Conservation (phyloP, 495 filamentous ascomycete species). For the Symbiotaphrina buchneri region DNA sequence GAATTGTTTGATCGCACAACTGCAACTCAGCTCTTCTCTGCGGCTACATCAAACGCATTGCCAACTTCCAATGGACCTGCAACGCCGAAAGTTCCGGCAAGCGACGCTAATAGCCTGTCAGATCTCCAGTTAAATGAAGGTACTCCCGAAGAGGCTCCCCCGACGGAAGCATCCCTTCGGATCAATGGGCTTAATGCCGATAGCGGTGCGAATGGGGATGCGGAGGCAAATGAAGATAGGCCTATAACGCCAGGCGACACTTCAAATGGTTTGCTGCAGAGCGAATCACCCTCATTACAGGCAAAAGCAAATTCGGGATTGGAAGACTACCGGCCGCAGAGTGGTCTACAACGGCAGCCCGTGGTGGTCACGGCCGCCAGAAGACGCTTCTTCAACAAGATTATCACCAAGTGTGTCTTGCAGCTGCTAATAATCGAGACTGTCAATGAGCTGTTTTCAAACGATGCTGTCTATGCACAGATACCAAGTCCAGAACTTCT, state of each 20-base stretch:
- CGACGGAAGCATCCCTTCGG: conserved; percentile 32
- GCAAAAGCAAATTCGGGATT: too few relatives aligned
- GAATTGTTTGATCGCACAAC: conserved; percentile 89
- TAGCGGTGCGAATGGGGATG: not conserved
- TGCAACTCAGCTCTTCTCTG: conserved; percentile 80
- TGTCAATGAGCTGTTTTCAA: conserved; percentile 93
- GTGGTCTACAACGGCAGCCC: conserved; percentile 58
- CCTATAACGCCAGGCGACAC: not conserved
- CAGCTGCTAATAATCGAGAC: conserved; percentile 99
- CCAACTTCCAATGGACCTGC: conserved; percentile 5
- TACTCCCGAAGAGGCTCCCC: conserved; percentile 11
- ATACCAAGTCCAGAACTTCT: conserved; percentile 79
- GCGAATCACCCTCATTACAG: too few relatives aligned
- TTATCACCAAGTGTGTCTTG: conserved; percentile 96
- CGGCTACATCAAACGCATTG: conserved; percentile 31
- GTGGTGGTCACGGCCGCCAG: conserved; percentile 80
- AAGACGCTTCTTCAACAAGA: conserved; percentile 95
- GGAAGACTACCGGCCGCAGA: conserved; percentile 72
- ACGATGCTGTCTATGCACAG: conserved; percentile 81
- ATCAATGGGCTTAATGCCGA: conserved; percentile 27
- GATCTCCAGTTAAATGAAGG: conserved; percentile 17
- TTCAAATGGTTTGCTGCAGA: conserved; percentile 6
- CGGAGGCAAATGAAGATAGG: not conserved
- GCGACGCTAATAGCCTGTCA: not conserved
- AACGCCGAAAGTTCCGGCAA: conserved; percentile 5